Percentiles rank a stretch among this genome's conserved stretches.
Evolutionary conservation across 164 flowering plant genomes (phyloP).

Genomic region (Litsea cubeba): DNA sequence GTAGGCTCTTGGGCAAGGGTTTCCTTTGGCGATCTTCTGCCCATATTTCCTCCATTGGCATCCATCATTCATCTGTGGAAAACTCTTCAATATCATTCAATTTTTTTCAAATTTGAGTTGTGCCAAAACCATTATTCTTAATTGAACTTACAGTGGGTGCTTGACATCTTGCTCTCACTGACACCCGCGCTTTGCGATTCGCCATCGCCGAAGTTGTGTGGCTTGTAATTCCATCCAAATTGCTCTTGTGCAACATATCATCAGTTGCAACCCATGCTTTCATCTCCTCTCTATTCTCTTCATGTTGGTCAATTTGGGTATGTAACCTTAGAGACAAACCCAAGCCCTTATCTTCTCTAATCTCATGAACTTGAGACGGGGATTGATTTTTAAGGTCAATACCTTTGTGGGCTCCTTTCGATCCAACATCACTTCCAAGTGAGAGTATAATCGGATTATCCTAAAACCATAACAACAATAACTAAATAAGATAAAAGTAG

Average conservation of each 20-base stretch:
- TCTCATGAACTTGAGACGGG: conserved; percentile 12
- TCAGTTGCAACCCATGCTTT: conserved; percentile 10
- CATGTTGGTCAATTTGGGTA: conserved; percentile 13
- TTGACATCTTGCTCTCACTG: conserved; percentile 80
- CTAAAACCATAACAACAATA: conserved; percentile 16
- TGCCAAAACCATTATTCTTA: neutral
- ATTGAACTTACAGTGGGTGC: conserved; percentile 56
- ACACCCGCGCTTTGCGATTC: conserved; percentile 74
- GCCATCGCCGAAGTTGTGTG: conserved; percentile 26
- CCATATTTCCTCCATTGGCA: conserved; percentile 88
- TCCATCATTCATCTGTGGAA: conserved; percentile 61
- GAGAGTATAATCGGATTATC: conserved; percentile 37
- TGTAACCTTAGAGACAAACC: conserved; percentile 54
- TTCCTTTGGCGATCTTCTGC: conserved; percentile 71
- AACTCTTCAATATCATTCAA: neutral
- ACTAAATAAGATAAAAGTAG: neutral
- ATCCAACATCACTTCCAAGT: conserved; percentile 15
- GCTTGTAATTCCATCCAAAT: conserved; percentile 25
- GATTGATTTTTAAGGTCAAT: conserved; percentile 8
- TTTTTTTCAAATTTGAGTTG: neutral
- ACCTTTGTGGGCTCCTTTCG: conserved; percentile 4
- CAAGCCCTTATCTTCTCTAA: conserved; percentile 28
- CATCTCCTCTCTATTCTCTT: conserved; percentile 14
- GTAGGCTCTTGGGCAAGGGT: conserved; percentile 78
- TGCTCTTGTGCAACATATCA: conserved; percentile 24